Percentiles rank a stretch among this genome's conserved stretches.
phyloP scores from a whole-genome alignment of 2,329 filamentous ascomycete species.

The Paraphoma chrysanthemicola region DNA sequence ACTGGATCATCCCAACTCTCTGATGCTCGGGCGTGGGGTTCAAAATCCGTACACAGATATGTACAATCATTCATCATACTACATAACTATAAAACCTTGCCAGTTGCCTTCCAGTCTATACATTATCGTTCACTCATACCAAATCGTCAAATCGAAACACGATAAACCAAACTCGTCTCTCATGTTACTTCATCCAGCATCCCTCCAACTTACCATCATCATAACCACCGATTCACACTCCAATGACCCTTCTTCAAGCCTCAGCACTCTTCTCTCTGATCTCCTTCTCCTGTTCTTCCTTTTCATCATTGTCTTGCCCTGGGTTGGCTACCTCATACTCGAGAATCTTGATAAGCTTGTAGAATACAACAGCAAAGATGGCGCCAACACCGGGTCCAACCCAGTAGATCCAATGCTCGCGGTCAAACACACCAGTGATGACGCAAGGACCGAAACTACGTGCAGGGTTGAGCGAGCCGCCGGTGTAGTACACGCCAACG shows the following conservation, averaged over 20 bases:
- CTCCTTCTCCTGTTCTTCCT: conserved; percentile 28
- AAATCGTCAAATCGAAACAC: background rate
- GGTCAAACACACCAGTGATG: conserved; percentile 48
- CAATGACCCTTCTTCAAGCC: background rate
- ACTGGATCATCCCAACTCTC: too few relatives aligned
- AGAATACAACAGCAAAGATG: conserved; percentile 58
- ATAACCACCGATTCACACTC: too few relatives aligned
- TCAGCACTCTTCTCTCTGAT: conserved; percentile 16
- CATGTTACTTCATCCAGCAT: too few relatives aligned
- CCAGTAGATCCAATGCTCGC: conserved; percentile 60
- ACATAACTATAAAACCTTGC: background rate
- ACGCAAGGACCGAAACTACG: conserved; percentile 56
- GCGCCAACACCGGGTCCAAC: conserved; percentile 52
- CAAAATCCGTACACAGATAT: too few relatives aligned
- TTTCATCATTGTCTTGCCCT: conserved; percentile 42
- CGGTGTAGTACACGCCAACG: conserved; percentile 57
- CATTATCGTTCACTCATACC: conserved; percentile 5
- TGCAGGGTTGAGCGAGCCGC: conserved; percentile 55
- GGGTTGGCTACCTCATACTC: conserved; percentile 48
- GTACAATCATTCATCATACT: background rate
- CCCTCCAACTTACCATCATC: too few relatives aligned
- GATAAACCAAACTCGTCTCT: background rate
- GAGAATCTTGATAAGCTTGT: conserved; percentile 54
- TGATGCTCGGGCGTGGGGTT: too few relatives aligned
- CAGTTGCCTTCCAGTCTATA: background rate